Evolutionary conservation across 305 asterid genomes (phyloP).

Genomic region (Fraxinus velutina): DNA sequence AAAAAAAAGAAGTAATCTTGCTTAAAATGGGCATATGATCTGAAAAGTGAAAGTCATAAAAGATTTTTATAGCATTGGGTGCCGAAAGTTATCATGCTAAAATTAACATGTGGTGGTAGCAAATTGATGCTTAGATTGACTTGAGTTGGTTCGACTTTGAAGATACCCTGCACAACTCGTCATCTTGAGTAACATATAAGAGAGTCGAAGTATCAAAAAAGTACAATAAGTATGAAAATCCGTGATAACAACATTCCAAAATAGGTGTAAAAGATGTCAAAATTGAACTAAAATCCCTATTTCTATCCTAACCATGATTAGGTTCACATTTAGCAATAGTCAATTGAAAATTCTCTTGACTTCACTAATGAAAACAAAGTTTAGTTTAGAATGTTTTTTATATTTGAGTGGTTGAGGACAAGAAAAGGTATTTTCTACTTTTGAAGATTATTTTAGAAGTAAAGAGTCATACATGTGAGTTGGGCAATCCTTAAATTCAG

Average conservation of each 20-base stretch:
- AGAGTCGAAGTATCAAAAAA: neutral
- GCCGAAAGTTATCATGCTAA: neutral
- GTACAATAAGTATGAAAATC: neutral
- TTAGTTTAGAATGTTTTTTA: slow-evolving; percentile 26
- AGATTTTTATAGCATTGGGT: neutral
- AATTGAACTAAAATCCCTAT: neutral
- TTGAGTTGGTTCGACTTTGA: neutral
- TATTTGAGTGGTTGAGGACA: slow-evolving; percentile 34
- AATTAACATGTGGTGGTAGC: neutral
- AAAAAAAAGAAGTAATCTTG: slow-evolving; percentile 1
- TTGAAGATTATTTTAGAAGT: slow-evolving; percentile 42
- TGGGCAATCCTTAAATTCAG: slow-evolving; percentile 58
- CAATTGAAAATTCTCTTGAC: slow-evolving; percentile 12
- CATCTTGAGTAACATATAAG: neutral
- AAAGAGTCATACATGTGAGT: slow-evolving; percentile 34
- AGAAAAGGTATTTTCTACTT: slow-evolving; percentile 27
- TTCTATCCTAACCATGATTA: neutral
- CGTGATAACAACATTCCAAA: neutral
- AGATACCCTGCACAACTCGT: neutral
- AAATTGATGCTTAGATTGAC: neutral
- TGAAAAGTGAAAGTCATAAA: neutral
- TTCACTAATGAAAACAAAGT: slow-evolving; percentile 28
- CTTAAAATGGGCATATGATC: slow-evolving; percentile 15
- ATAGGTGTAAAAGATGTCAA: neutral
- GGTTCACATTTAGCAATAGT: slow-evolving; percentile 3